Base-by-base conservation (phyloP, 148 eudicot species). In the Diospyros kaki region DNA sequence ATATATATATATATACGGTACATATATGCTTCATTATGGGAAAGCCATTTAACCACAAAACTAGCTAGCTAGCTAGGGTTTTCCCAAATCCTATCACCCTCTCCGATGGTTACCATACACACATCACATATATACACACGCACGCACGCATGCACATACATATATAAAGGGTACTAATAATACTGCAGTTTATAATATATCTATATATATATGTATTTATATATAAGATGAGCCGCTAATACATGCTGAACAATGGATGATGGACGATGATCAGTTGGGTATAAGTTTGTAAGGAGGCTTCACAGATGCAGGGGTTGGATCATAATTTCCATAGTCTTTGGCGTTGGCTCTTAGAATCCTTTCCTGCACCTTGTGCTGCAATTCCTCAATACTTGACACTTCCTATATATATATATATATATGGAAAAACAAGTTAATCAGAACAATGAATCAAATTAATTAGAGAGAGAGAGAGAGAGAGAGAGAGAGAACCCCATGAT, bases 271-370 rank as follows among this genome's bases (percentile, higher is more conserved):
- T 78, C 72, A 78, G 53, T 78, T 72, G 72, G 81, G 81, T 7
- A 78, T 78, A 38, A 78, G 76, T 43, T 78, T 78, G 67, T 66
- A 78, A 10, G 67, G 76, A 53, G 81, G 81, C 67, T 66, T 78
- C 72, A 38, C 76, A 58, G 73, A 50, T 46, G 72, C 15, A 66
- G 76, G 81, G 5, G 76, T 28, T 15, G 76, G 81, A 78, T 78
- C 72, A 41, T 78, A 78, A 13, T 15, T 78, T 28, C 81, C 81
- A n/a, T 78, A 78, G 76, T 78, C 81, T 43, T 73, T 78, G 43
- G 76, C 39, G 76, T 78, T 78, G 42, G 55, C 69, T 66, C 42
- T 66, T 38, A 73, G 61, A 52, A 78, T 61, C 76, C 81, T 78
- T 58, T 78, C 67, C 13, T 78, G 76, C 6, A 78, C 62, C 28